Conservation (phyloP, 2,329 filamentous ascomycete species). For the Cercospora brassicicola region DNA sequence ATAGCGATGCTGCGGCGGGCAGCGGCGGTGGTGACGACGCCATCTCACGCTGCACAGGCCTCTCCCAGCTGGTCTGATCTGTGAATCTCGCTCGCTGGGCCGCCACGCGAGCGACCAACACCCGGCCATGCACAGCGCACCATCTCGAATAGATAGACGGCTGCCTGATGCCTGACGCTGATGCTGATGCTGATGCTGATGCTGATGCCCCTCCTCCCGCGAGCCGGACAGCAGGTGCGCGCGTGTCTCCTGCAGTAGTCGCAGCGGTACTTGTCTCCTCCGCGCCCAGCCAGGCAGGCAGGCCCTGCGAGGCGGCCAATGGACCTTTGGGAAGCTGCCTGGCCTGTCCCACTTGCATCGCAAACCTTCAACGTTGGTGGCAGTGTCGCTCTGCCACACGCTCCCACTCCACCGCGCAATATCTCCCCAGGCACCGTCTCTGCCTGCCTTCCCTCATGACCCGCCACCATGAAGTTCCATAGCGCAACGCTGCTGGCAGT, state of each 20-base stretch:
- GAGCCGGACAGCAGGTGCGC: neutral
- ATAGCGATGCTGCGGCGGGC: neutral
- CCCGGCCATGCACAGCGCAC: neutral
- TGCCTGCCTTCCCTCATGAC: neutral
- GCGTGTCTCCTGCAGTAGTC: neutral
- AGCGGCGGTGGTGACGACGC: neutral
- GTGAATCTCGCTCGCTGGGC: neutral
- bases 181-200: no score
- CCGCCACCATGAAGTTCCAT: slow-evolving; percentile 16
- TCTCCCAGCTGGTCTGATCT: neutral
- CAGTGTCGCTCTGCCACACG: neutral
- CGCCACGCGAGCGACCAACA: neutral
- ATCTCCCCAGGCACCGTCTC: neutral
- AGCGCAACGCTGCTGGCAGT: slow-evolving; percentile 17
- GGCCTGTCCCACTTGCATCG: neutral
- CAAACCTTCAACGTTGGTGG: neutral
- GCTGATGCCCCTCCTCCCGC: neutral
- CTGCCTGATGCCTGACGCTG: neutral
- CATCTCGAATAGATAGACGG: neutral
- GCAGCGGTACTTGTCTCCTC: neutral
- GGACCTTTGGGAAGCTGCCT: neutral
- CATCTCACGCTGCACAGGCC: neutral
- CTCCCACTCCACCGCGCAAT: neutral
- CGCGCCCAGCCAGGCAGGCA: neutral
- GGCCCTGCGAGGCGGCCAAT: neutral